These are phyloP conservation scores for Neurospora sp. DNA, from an alignment of 495 filamentous ascomycete species.

Conservation along the genomic window DNA sequence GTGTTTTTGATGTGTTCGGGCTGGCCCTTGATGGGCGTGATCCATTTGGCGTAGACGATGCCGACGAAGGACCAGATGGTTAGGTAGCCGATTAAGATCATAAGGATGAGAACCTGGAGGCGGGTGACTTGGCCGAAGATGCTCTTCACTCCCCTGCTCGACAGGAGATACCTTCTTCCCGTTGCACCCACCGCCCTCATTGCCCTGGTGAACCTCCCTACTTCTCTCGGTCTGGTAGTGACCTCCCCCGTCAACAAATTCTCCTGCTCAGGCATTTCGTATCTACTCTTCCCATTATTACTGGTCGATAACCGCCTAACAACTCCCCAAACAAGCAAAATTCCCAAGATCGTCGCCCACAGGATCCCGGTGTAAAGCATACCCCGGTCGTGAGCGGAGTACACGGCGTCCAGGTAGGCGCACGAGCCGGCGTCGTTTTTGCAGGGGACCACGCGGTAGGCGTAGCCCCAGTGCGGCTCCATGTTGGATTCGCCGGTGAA, in stretches of 20 bases:
- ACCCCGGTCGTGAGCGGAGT: slow-evolving; percentile 45
- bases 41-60: slow-evolving; percentile 48
- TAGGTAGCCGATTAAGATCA: slow-evolving; percentile 42
- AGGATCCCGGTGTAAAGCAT: slow-evolving; percentile 55
- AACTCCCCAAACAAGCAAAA: slow-evolving; percentile 42
- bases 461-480: slow-evolving; percentile 54
- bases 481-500: slow-evolving; percentile 28
- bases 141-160: not conserved
- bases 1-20: slow-evolving; percentile 39
- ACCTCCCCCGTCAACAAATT: not conserved
- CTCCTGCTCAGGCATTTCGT: not conserved
- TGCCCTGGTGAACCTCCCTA: not conserved
- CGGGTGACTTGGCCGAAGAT: slow-evolving; percentile 33
- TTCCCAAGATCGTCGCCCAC: slow-evolving; percentile 45
- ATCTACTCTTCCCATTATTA: not conserved
- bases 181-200: slow-evolving; percentile 4
- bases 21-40: slow-evolving; percentile 44
- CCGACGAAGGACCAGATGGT: slow-evolving; percentile 55
- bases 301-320: too few species aligned
- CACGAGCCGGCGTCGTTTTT: slow-evolving; percentile 50
- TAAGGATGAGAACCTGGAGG: slow-evolving; percentile 32
- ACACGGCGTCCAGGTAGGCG: slow-evolving; percentile 53
- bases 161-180: slow-evolving; percentile 30
- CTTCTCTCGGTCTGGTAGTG: not conserved
- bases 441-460: slow-evolving; percentile 45